These are phyloP conservation scores for Dactylella cylindrospora DNA, from an alignment of 2,329 filamentous ascomycete species.

Conservation along the genomic window DNA sequence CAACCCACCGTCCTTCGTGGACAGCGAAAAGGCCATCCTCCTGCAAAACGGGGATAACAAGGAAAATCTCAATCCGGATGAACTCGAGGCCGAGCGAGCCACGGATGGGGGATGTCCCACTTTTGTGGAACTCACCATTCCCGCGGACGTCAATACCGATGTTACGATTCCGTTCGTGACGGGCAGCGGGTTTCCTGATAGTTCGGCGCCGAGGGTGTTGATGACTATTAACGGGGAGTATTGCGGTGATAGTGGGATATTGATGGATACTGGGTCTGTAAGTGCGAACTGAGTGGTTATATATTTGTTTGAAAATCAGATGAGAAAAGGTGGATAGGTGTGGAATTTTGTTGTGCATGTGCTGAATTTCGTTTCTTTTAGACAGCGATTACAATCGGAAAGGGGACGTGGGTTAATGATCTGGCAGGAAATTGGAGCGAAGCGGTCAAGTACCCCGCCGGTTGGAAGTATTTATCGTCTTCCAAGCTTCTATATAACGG, in stretches of 20 bases:
- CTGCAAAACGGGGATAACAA: too few species aligned
- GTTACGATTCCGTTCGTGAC: conserved; percentile 18
- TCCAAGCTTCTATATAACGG: conserved; percentile 31
- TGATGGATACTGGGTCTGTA: conserved; percentile 41
- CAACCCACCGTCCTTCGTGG: too few species aligned
- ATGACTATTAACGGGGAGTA: conserved; percentile 37
- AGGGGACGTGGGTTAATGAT: conserved; percentile 21
- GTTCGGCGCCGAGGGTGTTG: conserved; percentile 10
- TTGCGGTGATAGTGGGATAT: conserved; percentile 11
- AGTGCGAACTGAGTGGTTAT: too few species aligned
- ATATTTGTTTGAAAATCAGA: too few species aligned
- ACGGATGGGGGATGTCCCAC: too few species aligned
- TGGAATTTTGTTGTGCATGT: too few species aligned
- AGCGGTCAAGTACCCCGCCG: conserved; percentile 6
- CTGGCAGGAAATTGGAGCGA: conserved; percentile 24
- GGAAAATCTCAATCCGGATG: background rate
- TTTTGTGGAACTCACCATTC: too few species aligned
- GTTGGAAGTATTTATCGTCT: conserved; percentile 31
- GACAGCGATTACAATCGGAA: conserved; percentile 35
- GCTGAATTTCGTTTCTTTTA: background rate
- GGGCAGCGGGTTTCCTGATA: conserved; percentile 21
- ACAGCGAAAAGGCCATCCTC: too few species aligned
- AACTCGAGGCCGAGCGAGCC: background rate
- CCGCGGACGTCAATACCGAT: conserved; percentile 1
- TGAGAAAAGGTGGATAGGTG: too few species aligned